phyloP scores from a whole-genome alignment of 1,139 yeast genomes.

The Lodderomyces orthopsilosis region DNA sequence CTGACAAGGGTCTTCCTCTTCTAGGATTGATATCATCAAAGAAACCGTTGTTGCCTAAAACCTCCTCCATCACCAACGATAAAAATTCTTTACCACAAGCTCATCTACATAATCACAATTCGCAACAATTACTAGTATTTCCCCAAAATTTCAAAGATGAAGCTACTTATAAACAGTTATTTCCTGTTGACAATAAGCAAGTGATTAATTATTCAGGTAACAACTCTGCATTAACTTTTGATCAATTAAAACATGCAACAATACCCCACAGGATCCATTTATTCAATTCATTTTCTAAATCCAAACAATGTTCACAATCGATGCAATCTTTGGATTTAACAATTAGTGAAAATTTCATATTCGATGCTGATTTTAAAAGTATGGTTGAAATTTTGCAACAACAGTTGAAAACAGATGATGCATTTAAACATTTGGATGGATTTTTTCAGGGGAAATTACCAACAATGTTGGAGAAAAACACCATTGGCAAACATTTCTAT shows the following conservation, averaged over 20 bases:
- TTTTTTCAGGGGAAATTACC: constrained; percentile 22
- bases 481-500: constrained; percentile 31
- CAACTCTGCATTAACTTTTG: constrained; percentile 6
- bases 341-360: constrained; percentile 8
- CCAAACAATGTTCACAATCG: constrained; percentile 3
- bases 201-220: constrained; percentile 6
- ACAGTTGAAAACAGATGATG: constrained; percentile 18
- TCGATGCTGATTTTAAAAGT: constrained; percentile 9
- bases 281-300: constrained; percentile 4
- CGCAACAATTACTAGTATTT: constrained; percentile 4
- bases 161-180: neutral
- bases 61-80: neutral
- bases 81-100: neutral
- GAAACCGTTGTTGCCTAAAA: neutral
- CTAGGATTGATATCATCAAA: neutral
- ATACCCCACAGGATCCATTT: constrained; percentile 4
- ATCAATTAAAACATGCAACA: constrained; percentile 2
- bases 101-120: neutral
- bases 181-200: constrained; percentile 1
- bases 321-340: constrained; percentile 4
- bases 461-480: constrained; percentile 13
- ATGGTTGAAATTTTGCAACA: constrained; percentile 15
- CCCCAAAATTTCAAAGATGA: constrained; percentile 7
- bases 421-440: constrained; percentile 19
- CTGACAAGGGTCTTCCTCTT: neutral